Evolutionary conservation across 2,329 filamentous ascomycete genomes (phyloP), one percentile per base, ranked within the genome.

Genomic region (Pseudogymnoascus sp.): DNA sequence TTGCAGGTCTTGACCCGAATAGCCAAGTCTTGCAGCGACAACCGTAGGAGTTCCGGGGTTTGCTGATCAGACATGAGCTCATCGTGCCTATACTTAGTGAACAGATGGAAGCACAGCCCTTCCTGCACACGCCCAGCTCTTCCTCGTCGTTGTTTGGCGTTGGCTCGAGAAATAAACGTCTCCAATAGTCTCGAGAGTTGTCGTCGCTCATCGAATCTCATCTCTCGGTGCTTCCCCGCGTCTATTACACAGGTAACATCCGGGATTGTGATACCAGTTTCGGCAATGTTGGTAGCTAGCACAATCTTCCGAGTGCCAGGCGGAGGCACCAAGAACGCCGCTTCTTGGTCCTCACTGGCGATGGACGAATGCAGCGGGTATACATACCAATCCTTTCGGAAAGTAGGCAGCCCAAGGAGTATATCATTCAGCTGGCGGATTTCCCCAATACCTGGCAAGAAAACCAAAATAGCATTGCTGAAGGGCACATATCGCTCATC

Each of bases 1-100:
- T 95, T 96, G 79, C 93, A 99, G 50, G 97, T 96, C 76, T 99
- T 99, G 66, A 97, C 92, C 7, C 94, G 86, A 72, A 99, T 92
- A 4, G 96, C 92, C 9, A 99, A 79, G 70, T 99, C 94, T 73
- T 99, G 94, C 9, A 99, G 78, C 0, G 94, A 97, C 3, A 99
- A 79, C 0, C 94, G 88, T 39, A 99, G 84, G 86, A 99, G 96
- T 73, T 99, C 94, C 0, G 94, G 95, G 0, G 91, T 96, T 76
- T 97, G 94, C 70, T 97, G 91, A 64, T 96, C 92, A 58, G 86
- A 86, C 82, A 97, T 91, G 68, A 88, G 73, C 62, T 85, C 84
- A 71, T 97, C 92, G 71, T 97, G 91, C 6, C 93, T 85, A 69
- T 92, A 84, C 68, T 88, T 94, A 1, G 94, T 97, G 71, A 97